phyloP scores from a whole-genome alignment of 441 rosid genomes.

The Adansonia grandidieri region DNA sequence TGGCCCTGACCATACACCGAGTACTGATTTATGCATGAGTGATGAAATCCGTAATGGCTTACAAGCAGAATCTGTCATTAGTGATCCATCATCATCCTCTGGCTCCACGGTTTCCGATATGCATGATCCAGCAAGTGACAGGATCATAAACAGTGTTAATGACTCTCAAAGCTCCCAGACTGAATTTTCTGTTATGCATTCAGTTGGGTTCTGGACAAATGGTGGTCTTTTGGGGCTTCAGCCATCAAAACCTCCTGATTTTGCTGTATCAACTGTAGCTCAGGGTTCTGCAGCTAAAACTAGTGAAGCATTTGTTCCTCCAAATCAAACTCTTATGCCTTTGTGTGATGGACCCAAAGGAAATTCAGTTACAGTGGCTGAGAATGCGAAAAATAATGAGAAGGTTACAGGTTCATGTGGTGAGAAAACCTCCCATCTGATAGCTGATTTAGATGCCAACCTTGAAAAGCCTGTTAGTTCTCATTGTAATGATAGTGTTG shows the following conservation, averaged over 20 bases:
- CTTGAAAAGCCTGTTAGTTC: slow-evolving; percentile 32
- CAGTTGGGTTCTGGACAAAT: slow-evolving; percentile 83
- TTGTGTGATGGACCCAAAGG: slow-evolving; percentile 32
- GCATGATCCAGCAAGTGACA: slow-evolving; percentile 38
- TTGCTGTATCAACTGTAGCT: slow-evolving; percentile 49
- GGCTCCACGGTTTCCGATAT: slow-evolving; percentile 31
- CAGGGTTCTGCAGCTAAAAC: slow-evolving; percentile 33
- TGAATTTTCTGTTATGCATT: slow-evolving; percentile 38
- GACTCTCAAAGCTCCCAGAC: slow-evolving; percentile 48
- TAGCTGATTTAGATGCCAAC: slow-evolving; percentile 39
- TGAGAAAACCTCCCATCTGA: slow-evolving; percentile 37
- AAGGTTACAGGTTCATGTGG: slow-evolving; percentile 35
- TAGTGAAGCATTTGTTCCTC: slow-evolving; percentile 28
- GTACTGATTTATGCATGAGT: slow-evolving; percentile 31
- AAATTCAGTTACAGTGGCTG: slow-evolving; percentile 33
- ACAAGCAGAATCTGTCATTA: slow-evolving; percentile 36
- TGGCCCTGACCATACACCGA: slow-evolving; percentile 39
- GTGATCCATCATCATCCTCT: slow-evolving; percentile 39
- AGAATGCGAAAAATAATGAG: slow-evolving; percentile 38
- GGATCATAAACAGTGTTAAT: slow-evolving; percentile 29
- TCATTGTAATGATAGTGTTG: slow-evolving; percentile 23
- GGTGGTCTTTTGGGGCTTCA: slow-evolving; percentile 85
- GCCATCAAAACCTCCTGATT: slow-evolving; percentile 90
- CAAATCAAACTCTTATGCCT: slow-evolving; percentile 20
- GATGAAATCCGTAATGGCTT: slow-evolving; percentile 36